Evolutionary conservation across 1,139 yeast genomes (phyloP).

Genomic region (Hyphopichia khmerensis): DNA sequence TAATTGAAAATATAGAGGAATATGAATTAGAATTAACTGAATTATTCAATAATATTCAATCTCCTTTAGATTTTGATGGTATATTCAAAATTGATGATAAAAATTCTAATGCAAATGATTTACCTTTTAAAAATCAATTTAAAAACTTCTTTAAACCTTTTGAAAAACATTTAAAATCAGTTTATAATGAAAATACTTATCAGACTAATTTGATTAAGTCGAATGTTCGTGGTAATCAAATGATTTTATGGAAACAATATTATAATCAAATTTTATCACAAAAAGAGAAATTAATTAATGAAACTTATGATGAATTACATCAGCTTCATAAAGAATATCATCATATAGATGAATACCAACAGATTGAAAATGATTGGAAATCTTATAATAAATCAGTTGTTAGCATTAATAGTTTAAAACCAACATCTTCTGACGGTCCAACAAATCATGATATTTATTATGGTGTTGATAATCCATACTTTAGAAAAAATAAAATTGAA

Average conservation of each 20-base stretch:
- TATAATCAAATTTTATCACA: conserved; percentile 18
- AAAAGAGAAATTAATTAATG: conserved; percentile 22
- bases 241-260: conserved; percentile 36
- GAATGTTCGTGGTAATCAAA: conserved; percentile 25
- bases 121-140: conserved; percentile 34
- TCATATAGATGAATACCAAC: conserved; percentile 15
- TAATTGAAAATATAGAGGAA: conserved; percentile 22
- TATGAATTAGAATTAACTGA: conserved; percentile 30
- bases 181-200: conserved; percentile 30
- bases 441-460: conserved; percentile 27
- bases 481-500: conserved; percentile 34
- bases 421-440: conserved; percentile 6
- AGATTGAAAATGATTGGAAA: conserved; percentile 13
- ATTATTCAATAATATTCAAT: conserved; percentile 27
- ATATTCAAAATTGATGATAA: conserved; percentile 12
- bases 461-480: conserved; percentile 21
- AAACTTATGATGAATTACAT: conserved; percentile 23
- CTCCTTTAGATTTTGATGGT: conserved; percentile 36
- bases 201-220: conserved; percentile 24
- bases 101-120: conserved; percentile 5
- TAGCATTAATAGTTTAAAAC: conserved; percentile 16
- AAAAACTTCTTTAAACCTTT: conserved; percentile 24
- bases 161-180: conserved; percentile 22
- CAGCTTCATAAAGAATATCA: conserved; percentile 27
- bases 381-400: conserved; percentile 34